Base-by-base conservation (phyloP, 2,329 filamentous ascomycete species). In the Talaromyces funiculosus region DNA sequence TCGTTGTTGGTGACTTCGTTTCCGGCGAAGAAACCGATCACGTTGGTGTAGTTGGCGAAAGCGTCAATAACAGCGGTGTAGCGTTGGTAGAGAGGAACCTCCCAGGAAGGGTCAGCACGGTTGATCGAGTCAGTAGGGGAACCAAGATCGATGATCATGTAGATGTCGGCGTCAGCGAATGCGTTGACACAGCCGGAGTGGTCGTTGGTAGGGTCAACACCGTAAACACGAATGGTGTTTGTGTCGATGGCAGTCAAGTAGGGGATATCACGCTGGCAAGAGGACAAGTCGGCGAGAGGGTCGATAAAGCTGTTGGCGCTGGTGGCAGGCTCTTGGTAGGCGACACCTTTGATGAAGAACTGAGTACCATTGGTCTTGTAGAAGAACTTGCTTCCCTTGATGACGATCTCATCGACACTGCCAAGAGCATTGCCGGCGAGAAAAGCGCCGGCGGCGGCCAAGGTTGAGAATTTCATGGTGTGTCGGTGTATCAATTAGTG, bases 11-110 rank as follows among this genome's bases (percentile, higher is more conserved):
- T 88, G 64, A 99, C 94, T 80, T 99, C 94, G 79, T 99, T 99
- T 74, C 94, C 94, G 67, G 92, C 93, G 75, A 99, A 97, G 87
- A 97, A 99, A 70, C 94, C 94, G 65, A 99, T 86, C 56, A 90
- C 87, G 79, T 99, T 99, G 77, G 85, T 83, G 83, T 96, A 97
- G 73, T 90, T 82, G 68, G 84, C 81, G 70, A 99, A 81, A 64
- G 84, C 82, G 72, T 97, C 92, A 62, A 99, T 80, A 63, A 99
- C 94, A 33, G 79, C 78, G 61, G 87, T 90, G 82, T 97, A 99
- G 65, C 91, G 90, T 37, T 81, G 73, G 79, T 87, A 96, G 53
- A 97, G 83, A 12, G 84, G 83, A 57, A 86, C 83, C 73, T 91
- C 86, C 94, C 94, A 99, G 63, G 81, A 71, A 18, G 93, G 89